Conservation (phyloP, 306 rosid species). For the Pyrus communis region DNA sequence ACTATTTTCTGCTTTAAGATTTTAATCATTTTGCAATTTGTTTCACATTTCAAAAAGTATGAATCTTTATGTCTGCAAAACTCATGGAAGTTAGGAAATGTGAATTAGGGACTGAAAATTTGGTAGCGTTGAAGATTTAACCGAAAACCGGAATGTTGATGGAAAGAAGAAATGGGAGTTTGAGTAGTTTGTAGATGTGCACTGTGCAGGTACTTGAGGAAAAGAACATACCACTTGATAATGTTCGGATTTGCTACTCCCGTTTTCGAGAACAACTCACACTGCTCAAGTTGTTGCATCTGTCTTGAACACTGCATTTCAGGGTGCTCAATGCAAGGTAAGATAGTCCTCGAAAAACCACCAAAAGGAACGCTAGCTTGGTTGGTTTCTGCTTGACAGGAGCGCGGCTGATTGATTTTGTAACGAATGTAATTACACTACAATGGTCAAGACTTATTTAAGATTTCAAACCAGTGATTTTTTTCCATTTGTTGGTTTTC, state of each 20-base stretch:
- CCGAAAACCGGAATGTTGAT: not conserved
- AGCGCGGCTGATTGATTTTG: not conserved
- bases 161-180: not conserved
- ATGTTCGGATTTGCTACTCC: constrained; percentile 75
- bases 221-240: constrained; percentile 34
- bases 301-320: constrained; percentile 47
- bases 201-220: constrained; percentile 54
- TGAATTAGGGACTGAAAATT: not conserved
- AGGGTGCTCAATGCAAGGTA: constrained; percentile 71
- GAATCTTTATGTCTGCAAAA: not conserved
- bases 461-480: not conserved
- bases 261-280: constrained; percentile 75
- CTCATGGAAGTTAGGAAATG: not conserved
- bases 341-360: not conserved
- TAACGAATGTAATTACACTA: not conserved
- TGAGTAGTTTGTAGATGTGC: not conserved
- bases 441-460: not conserved
- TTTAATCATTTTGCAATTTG: not conserved
- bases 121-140: not conserved
- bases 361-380: not conserved
- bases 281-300: constrained; percentile 61
- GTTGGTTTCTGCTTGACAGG: not conserved
- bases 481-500: not conserved
- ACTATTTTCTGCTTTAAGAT: not conserved
- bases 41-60: not conserved